Conservation (phyloP, 192 early-diverging fungal genomes). For the Rhizoclosmatium sp. region DNA sequence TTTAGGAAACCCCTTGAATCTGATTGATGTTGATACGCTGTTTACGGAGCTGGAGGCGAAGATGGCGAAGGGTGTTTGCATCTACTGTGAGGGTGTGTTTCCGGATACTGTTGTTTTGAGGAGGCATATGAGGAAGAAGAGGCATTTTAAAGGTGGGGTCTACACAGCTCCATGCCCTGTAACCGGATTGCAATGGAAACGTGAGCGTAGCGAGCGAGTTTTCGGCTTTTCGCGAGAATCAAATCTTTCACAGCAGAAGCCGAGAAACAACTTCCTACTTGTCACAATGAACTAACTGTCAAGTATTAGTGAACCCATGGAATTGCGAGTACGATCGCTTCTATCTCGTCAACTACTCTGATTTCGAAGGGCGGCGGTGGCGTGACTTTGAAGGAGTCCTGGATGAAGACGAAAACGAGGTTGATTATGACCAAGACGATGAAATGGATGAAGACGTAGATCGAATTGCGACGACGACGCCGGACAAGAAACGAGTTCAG, state of each 20-base stretch:
- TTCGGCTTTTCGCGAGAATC: no score
- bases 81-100: constrained; percentile 95
- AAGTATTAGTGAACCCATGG: constrained; percentile 71
- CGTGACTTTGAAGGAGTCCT: constrained; percentile 18
- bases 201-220: no score
- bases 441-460: constrained; percentile 73
- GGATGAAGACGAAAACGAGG: not conserved
- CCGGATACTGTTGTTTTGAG: constrained; percentile 85
- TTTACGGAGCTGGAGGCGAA: constrained; percentile 29
- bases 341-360: constrained; percentile 88
- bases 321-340: constrained; percentile 93
- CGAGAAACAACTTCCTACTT: no score
- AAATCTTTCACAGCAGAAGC: no score
- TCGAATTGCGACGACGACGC: not conserved
- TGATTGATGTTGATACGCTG: constrained; percentile 29
- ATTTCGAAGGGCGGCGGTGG: constrained; percentile 28
- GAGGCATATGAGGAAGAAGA: constrained; percentile 98
- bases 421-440: constrained; percentile 46
- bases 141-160: constrained; percentile 59
- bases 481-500: not conserved
- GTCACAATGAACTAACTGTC: no score
- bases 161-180: no score
- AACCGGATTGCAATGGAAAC: no score
- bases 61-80: constrained; percentile 56
- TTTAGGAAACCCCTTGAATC: constrained; percentile 24